Base-by-base conservation (phyloP, 2,329 filamentous ascomycete species). In the Ilyonectria destructans region DNA sequence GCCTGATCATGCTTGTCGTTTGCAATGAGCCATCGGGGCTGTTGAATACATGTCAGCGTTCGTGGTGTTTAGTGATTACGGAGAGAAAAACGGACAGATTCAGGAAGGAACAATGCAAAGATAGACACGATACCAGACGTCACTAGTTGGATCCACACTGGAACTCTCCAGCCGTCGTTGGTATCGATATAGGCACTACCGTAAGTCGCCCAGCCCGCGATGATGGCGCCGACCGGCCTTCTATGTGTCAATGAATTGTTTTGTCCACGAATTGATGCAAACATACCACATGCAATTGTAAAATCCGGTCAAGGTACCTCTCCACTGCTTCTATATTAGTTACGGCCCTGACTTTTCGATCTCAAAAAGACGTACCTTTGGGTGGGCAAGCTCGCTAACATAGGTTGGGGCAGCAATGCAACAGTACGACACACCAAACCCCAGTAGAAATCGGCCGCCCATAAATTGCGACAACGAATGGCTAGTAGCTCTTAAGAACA, bases 371-470 rank as follows among this genome's bases (percentile, higher is more conserved):
- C 26, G 1, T n/a, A 65, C 68, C 31, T 73, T 70, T 9, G 87
- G 87, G 70, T 88, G 87, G 0, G 87, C 84, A 74, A 89, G 81
- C 74, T 89, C 87, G 10, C 82, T 76, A 6, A 82, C 81, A 55
- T 83, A 83, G 0, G 79, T 81, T 2, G 82, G 82, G 5, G 81
- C 82, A 5, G 80, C 78, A 1, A 81, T 81, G 0, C 79, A 81
- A 23, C 80, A 80, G 58, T 83, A 82, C 13, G 81, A 80, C 6
- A 84, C 81, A 17, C 83, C 83, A 60, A 90, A 89, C 19, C 88
- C 88, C 0, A 90, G 84, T 4, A 89, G 77, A 69, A 90, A 89
- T 26, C 87, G 84, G 3, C 86, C 87, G 7, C 83, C 82, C 45
- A 85, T 79, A n/a, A 85, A 83, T 54, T 83, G 82, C 15, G 75